Percentiles rank a stretch among this genome's conserved stretches.
Conservation (phyloP, 2,329 filamentous ascomycete genomes). For the Akanthomyces uredinophilus region DNA sequence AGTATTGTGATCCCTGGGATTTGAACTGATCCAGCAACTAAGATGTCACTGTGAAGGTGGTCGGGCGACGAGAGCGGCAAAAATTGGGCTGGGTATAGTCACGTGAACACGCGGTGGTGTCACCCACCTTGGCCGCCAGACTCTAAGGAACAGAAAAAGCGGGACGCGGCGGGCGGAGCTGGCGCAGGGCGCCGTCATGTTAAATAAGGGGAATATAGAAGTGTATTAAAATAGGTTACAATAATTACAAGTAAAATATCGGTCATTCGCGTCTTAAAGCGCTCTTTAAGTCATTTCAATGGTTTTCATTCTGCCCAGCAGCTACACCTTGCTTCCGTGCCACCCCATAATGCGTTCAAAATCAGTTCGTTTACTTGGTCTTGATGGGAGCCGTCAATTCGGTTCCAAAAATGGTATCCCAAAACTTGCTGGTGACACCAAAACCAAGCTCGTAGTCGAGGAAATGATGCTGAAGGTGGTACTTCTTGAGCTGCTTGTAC, state of each 20-base stretch:
- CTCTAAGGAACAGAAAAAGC: background rate
- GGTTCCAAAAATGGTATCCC: constrained; percentile 89
- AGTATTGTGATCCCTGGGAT: background rate
- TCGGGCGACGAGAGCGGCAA: constrained; percentile 1
- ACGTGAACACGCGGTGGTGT: constrained; percentile 8
- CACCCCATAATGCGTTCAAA: background rate
- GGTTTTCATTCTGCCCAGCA: constrained; percentile 11
- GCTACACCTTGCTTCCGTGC: background rate
- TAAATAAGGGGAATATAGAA: background rate
- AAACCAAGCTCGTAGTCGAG: constrained; percentile 97
- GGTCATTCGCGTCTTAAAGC: constrained; percentile 2
- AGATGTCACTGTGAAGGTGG: background rate
- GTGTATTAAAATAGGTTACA: constrained; percentile 8
- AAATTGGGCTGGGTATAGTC: background rate
- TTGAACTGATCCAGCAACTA: background rate
- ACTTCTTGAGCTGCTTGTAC: constrained; percentile 93
- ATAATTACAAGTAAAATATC: background rate
- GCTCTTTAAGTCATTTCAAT: constrained; percentile 1
- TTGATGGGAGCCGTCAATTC: constrained; percentile 52
- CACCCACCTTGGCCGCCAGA: background rate
- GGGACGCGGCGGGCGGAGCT: background rate
- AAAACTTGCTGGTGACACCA: constrained; percentile 92
- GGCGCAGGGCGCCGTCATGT: background rate
- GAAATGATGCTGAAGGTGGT: constrained; percentile 95
- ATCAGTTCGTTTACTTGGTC: constrained; percentile 24